Evolutionary conservation across 805 yeast genomes (phyloP).

Genomic region (Kazachstania viticola): DNA sequence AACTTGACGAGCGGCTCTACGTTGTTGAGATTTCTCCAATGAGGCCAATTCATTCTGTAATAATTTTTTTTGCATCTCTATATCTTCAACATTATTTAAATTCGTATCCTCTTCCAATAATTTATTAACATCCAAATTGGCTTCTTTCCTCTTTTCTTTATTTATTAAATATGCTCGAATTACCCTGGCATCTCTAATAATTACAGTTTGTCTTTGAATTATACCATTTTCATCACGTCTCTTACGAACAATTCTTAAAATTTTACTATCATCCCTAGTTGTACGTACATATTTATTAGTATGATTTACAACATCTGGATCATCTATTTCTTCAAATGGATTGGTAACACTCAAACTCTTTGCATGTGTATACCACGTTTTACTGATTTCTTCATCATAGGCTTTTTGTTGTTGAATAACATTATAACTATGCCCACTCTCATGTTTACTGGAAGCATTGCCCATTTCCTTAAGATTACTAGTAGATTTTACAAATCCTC

Average conservation of each 20-base stretch:
- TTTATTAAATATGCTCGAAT: conserved; percentile 74
- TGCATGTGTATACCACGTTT: conserved; percentile 84
- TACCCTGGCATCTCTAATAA: conserved; percentile 74
- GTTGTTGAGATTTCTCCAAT: conserved; percentile 63
- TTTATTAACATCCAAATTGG: conserved; percentile 51
- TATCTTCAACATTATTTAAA: conserved; percentile 66
- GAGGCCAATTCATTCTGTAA: conserved; percentile 77
- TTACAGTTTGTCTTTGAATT: conserved; percentile 67
- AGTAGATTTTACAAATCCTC: conserved; percentile 52
- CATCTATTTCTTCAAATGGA: conserved; percentile 27
- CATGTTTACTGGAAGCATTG: conserved; percentile 23
- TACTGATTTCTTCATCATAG: conserved; percentile 78
- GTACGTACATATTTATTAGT: conserved; percentile 21
- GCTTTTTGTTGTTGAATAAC: conserved; percentile 81
- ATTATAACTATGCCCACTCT: conserved; percentile 59
- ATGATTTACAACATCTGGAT: conserved; percentile 28
- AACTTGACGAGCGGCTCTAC: conserved; percentile 42
- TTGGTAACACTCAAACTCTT: conserved; percentile 38
- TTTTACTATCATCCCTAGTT: conserved; percentile 28
- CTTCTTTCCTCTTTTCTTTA: conserved; percentile 47
- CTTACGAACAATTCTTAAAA: conserved; percentile 61
- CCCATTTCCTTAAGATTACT: conserved; percentile 5
- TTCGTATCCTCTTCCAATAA: conserved; percentile 22
- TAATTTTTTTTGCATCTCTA: conserved; percentile 61
- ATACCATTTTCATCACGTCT: conserved; percentile 77